Percentiles rank a stretch among this genome's conserved stretches.
Conservation (phyloP, 306 rosid genomes). For the Acacia acuminata region DNA sequence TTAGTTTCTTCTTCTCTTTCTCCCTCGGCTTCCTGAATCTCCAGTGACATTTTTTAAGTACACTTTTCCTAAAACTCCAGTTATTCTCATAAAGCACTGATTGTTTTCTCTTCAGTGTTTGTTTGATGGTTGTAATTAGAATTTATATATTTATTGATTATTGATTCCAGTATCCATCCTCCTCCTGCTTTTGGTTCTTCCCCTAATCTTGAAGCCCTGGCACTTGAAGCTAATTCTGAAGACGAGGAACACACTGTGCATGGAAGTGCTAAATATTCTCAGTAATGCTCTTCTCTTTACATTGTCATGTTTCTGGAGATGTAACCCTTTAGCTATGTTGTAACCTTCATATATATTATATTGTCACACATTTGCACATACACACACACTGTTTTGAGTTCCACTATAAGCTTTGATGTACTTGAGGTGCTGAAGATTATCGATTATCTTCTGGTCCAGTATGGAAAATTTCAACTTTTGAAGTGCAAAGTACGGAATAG, state of each 20-base stretch:
- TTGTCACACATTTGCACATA: not conserved
- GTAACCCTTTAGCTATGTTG: constrained; percentile 21
- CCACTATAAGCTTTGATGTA: constrained; percentile 3
- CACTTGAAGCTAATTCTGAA: constrained; percentile 66
- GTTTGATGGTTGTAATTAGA: not conserved
- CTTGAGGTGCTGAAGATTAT: constrained; percentile 27
- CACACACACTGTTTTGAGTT: constrained; percentile 1
- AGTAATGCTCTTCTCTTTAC: constrained; percentile 42
- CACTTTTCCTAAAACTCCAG: not conserved
- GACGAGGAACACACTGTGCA: constrained; percentile 71
- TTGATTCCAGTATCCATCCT: constrained; percentile 69
- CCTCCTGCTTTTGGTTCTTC: constrained; percentile 99
- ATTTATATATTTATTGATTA: constrained; percentile 28
- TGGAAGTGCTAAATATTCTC: constrained; percentile 53
- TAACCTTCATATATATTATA: constrained; percentile 8
- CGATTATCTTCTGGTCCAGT: constrained; percentile 1
- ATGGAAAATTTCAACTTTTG: not conserved
- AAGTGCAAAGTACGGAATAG: not conserved
- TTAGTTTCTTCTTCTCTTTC: constrained; percentile 18
- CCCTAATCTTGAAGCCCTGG: constrained; percentile 95
- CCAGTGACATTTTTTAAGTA: not conserved
- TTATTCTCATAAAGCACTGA: not conserved
- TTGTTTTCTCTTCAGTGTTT: constrained; percentile 12
- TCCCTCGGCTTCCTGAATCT: constrained; percentile 22
- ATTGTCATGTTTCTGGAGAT: constrained; percentile 25